Base-by-base conservation (phyloP, 495 filamentous ascomycete species). In the Podospora anserina region DNA sequence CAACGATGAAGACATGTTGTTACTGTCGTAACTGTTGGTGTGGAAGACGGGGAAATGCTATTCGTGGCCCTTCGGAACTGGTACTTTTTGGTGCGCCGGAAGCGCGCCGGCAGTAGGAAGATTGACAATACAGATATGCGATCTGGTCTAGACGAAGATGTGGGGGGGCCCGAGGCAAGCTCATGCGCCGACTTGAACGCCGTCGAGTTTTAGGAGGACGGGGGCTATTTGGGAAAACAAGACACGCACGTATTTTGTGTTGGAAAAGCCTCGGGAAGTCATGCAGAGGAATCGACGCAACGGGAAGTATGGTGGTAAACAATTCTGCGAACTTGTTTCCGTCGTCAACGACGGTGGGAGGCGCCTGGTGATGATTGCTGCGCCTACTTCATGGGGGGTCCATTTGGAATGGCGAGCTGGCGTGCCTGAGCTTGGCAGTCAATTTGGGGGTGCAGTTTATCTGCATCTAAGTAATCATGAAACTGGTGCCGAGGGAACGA, bases 1-100 rank as follows among this genome's bases (percentile, higher is more conserved):
- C 65, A 77, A 55, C 6, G 55, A 20, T 2, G 81, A 82, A 32
- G 82, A 77, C 82, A 83, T 82, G 66, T 67, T 66, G 75, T 66
- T 68, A 13, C 39, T 49, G 15, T 16, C 39, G 15, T 11, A 49
- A 13, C 15, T 49, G 4, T 7, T 32, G 30, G 7, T 32, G 30
- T 32, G 39, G 39, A 49, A 49, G 34, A 49, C 39, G 18, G 15
- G 13, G 7, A 5, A 13, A 49, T 16, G 13, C 39, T 49, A 49
- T 2, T 49, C 39, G 13, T 49, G 39, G 15, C 6, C 39, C 30
- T 32, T 49, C 23, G 13, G 39, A 49, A 49, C 9, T 49, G 39
- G 9, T 49, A 13, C 1, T 49, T 13, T 49, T 49, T 13, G 6
- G 7, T 49, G 39, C 1, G 13, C 13, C 9, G 5, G 9, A 49